Base-by-base conservation (phyloP, 495 filamentous ascomycete genomes). In the Neurospora tetrasperma region DNA sequence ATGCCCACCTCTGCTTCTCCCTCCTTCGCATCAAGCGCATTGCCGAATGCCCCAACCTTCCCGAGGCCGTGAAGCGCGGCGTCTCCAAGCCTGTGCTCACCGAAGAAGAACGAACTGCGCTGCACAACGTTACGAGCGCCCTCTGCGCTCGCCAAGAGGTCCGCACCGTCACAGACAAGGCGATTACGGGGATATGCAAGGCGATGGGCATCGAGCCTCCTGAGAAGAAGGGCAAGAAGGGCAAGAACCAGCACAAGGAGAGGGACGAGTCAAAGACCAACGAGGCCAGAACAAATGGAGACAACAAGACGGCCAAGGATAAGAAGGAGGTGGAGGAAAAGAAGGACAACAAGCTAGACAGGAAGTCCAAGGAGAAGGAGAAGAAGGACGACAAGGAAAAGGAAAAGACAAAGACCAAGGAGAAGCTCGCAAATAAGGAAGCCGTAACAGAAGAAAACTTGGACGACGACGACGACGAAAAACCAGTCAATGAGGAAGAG, bases 91-190 rank as follows among this genome's bases (percentile, higher is more conserved):
- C 82, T 3, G 84, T 86, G 7, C 73, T 85, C 54, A 82, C 83
- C n/a, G 82, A 85, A 44, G 82, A 87, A 42, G 82, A 85, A 69
- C 81, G 82, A 43, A 48, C 80, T 14, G 85, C 84, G 14, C 76
- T 85, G 42, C 82, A 86, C 41, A 97, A 97, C 84, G 94, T 98
- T 12, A 88, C 87, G 44, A 94, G 92, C 73, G 87, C 92, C 73
- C 81, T 99, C 70, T 97, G 87, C 79, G 95, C 93, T 75, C 90
- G 90, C 31, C 90, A 86, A 35, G 87, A 89, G 3, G 92, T 96
- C 16, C 90, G 91, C 83, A 88, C 90, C 73, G 88, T 87, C 10
- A 82, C 94, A 71, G 85, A 84, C 39, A 84, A 86, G 71, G 85
- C 90, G 0, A 79, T 97, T 74, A 84, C 82, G 40, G 89, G 84